Conservation (phyloP, 257 asterid genomes). For the Knoxia roxburghii region DNA sequence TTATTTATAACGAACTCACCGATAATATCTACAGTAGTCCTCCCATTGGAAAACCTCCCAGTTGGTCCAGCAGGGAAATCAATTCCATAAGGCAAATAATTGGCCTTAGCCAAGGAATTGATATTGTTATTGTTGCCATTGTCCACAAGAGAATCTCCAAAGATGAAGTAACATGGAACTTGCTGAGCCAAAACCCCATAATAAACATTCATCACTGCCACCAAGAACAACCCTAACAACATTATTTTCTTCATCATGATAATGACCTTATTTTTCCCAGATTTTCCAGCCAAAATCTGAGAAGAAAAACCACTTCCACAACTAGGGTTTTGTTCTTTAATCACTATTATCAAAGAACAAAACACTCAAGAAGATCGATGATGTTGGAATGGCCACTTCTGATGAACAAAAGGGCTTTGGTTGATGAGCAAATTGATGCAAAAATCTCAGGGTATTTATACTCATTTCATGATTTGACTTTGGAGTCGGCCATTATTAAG, state of each 20-base stretch:
- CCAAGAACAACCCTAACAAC: too few species aligned
- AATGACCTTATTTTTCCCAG: too few species aligned
- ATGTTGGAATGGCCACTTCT: background rate
- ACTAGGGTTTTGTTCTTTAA: background rate
- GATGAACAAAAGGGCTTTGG: too few species aligned
- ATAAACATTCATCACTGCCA: slow-evolving; percentile 3
- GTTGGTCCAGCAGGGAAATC: slow-evolving; percentile 37
- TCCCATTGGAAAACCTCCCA: slow-evolving; percentile 39
- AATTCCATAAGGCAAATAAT: slow-evolving; percentile 37
- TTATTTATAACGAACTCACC: slow-evolving; percentile 16
- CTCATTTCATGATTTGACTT: background rate
- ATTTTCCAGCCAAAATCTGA: too few species aligned
- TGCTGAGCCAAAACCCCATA: slow-evolving; percentile 21
- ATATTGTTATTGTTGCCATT: slow-evolving; percentile 40
- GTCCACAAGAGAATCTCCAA: slow-evolving; percentile 43
- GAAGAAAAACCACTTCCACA: background rate
- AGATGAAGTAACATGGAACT: slow-evolving; percentile 35
- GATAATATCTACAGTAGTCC: slow-evolving; percentile 34
- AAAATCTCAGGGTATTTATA: background rate
- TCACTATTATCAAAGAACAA: too few species aligned
- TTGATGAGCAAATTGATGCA: background rate
- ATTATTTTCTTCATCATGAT: too few species aligned
- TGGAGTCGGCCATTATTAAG: background rate
- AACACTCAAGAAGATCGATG: too few species aligned
- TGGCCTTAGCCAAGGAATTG: slow-evolving; percentile 35